Base-by-base conservation (phyloP, 345 rosid species). In the Punica granatum region DNA sequence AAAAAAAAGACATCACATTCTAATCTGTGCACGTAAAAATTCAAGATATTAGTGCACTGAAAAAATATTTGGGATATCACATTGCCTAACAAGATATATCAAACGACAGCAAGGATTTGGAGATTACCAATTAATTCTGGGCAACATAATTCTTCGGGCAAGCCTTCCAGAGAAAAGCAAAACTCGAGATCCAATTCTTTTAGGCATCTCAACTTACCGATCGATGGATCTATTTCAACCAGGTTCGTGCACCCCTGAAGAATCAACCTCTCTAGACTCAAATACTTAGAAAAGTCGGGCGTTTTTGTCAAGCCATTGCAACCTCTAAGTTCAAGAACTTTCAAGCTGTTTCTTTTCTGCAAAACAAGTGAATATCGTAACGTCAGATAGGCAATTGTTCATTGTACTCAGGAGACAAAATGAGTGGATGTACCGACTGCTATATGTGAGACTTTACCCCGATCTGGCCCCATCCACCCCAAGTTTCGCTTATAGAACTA, bases 111-210 rank as follows among this genome's bases (percentile, higher is more conserved):
- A 10, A 51, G 19, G n/a, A 51, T 7, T n/a, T 51, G 13, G 6
- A 51, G 58, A 51, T 10, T 4, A 25, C n/a, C n/a, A n/a, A n/a
- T n/a, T n/a, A n/a, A n/a, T n/a, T 51, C 58, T 25, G 21, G 66
- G 28, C 6, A 32, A 23, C 49, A 18, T 7, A 69, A 36, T 59
- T 64, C 62, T 21, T 69, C 72, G 8, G 72, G 67, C 62, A 69
- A 19, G 25, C 63, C 13, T 36, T 39, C 8, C 1, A 63, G 49
- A 25, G 32, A n/a, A 4, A 3, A 1, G 13, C 66, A 69, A 14
- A 14, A 3, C 18, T 21, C 18, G 19, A 56, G 28, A 23, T 30
- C 16, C 9, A 51, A 13, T 23, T 3, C 16, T 34, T 21, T 65
- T 13, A 64, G 62, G 31, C 41, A 0, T 64, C 54, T 31, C 34